Base-by-base conservation (phyloP, 1,284 basidiomycete genomes). In the Sanghuangporus sanghuang region DNA sequence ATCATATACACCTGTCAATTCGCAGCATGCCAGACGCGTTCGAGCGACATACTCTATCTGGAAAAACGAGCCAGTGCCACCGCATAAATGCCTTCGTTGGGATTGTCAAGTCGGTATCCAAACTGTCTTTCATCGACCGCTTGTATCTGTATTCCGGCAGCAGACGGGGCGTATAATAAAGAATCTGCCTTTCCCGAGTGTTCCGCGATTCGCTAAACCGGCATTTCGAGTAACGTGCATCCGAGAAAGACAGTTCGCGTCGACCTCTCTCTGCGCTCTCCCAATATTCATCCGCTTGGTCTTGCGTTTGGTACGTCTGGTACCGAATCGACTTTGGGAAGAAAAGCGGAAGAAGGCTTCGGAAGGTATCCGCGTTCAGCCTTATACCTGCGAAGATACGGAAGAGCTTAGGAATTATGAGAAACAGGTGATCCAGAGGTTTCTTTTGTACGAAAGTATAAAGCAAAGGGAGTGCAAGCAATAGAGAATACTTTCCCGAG, bases 31-130 rank as follows among this genome's bases (percentile, higher is more conserved):
- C 27, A 32, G 27, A 32, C 27, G 27, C 27, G 5, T 32, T 32
- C 27, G 27, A 32, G 27, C 21, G 3, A 48, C 63, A 18, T 32
- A 64, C 63, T 18, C 49, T 48, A 32, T 58, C 27, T 5, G 63
- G 63, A 18, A 61, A 64, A n/a, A 61, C 59, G 7, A 64, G 36
- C 46, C 54, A 57, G 38, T 64, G 63, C 63, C 63, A 64, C n/a
- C 52, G 57, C 16, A 61, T 36, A 23, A 64, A 46, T 11, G 44
- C 5, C 52, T 64, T 64, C 23, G 59, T 11, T 7, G 63, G 59
- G 18, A 64, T 56, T 4, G 16, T 11, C 16, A 49, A 58, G 38
- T 50, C 57, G 9, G 32, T 27, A n/a, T 16, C 18, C 16, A n/a
- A 32, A 12, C 14, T 44, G n/a, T 40, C 50, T 32, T 23, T 42